Evolutionary conservation across 768 basidiomycete genomes (phyloP).

Genomic region (Russula sp.): DNA sequence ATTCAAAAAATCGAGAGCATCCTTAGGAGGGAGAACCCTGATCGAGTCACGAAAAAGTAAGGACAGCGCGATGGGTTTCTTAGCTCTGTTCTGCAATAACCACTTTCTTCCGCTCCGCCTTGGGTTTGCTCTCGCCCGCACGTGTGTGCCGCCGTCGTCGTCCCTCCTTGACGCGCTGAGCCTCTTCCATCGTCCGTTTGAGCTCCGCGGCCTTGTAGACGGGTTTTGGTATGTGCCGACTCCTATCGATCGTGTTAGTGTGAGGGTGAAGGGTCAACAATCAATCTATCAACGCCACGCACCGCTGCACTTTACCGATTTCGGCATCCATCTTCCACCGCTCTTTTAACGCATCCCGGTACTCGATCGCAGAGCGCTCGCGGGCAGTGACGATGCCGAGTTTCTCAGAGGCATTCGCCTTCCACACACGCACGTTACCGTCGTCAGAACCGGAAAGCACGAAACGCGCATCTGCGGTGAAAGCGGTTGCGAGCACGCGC

Average conservation of each 20-base stretch:
- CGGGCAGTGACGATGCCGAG: slow-evolving; percentile 85
- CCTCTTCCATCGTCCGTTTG: slow-evolving; percentile 90
- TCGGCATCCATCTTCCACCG: slow-evolving; percentile 83
- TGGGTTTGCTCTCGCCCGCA: slow-evolving; percentile 79
- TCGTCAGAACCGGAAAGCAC: slow-evolving; percentile 90
- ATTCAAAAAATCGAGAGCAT: neutral
- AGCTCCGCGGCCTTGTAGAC: slow-evolving; percentile 82
- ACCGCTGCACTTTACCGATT: slow-evolving; percentile 78
- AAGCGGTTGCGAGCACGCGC: slow-evolving; percentile 82
- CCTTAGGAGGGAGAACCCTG: no score
- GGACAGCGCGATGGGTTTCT: neutral
- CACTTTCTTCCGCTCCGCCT: slow-evolving; percentile 83
- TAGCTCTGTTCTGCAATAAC: slow-evolving; percentile 76
- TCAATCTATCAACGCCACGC: slow-evolving; percentile 24
- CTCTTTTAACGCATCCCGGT: slow-evolving; percentile 79
- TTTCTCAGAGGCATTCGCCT: slow-evolving; percentile 86
- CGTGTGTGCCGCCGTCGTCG: slow-evolving; percentile 84
- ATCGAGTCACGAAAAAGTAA: neutral
- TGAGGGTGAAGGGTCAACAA: slow-evolving; percentile 1
- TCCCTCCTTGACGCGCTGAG: slow-evolving; percentile 86
- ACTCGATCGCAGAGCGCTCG: slow-evolving; percentile 88
- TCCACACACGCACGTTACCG: slow-evolving; percentile 94
- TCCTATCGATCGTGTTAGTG: slow-evolving; percentile 33
- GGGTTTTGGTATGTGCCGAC: slow-evolving; percentile 82
- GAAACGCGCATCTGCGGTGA: slow-evolving; percentile 86